Conservation (phyloP, 2,329 filamentous ascomycete genomes). For the Calycina herbarum region DNA sequence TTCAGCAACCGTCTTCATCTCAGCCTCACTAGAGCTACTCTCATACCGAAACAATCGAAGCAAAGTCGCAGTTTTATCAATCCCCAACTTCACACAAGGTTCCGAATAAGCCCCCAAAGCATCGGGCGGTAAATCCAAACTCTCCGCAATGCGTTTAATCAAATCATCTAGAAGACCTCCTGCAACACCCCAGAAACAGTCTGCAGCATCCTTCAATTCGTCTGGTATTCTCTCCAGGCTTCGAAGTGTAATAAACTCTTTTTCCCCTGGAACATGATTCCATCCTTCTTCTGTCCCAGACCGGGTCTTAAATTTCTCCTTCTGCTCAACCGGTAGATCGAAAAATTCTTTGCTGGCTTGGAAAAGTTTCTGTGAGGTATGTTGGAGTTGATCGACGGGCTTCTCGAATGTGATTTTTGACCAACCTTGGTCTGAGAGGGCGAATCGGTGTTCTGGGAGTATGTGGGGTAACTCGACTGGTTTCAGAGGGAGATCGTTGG, state of each 20-base stretch:
- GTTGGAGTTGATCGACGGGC: conserved; percentile 21
- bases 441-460: conserved; percentile 21
- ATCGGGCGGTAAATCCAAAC: conserved; percentile 27
- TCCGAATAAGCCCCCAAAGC: conserved; percentile 28
- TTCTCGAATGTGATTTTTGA: conserved; percentile 24
- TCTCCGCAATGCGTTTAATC: conserved; percentile 25
- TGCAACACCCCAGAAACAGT: conserved; percentile 25
- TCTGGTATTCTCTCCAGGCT: conserved; percentile 22
- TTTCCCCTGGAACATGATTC: conserved; percentile 31
- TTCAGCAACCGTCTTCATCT: conserved; percentile 30
- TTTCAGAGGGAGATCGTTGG: conserved; percentile 15
- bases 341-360: conserved; percentile 30
- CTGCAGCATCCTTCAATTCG: conserved; percentile 24
- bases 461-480: conserved; percentile 23
- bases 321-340: conserved; percentile 25
- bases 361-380: conserved; percentile 25
- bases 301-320: conserved; percentile 25
- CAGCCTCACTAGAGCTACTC: conserved; percentile 16
- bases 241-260: conserved; percentile 33
- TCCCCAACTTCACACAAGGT: conserved; percentile 23
- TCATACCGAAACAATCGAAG: conserved; percentile 34
- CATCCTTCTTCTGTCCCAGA: conserved; percentile 31
- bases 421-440: conserved; percentile 31
- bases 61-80: conserved; percentile 28
- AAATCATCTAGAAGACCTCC: conserved; percentile 25